phyloP scores from a whole-genome alignment of 352 stramenopile species.

The Pythium rhizo-oryzae region DNA sequence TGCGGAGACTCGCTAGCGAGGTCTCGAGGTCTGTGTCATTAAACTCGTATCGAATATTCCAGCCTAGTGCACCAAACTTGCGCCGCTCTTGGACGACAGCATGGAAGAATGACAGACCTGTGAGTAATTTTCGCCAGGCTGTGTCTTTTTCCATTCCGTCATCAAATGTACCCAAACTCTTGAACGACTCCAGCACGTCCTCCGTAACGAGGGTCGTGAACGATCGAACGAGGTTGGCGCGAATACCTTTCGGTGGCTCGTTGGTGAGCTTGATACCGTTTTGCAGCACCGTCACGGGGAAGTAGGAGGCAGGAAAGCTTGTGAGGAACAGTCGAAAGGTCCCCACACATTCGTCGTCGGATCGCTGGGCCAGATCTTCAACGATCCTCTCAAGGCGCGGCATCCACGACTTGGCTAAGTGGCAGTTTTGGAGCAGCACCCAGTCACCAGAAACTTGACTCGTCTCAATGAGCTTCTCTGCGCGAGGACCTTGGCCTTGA shows the following conservation, averaged over 20 bases:
- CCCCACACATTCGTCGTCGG: conserved; percentile 49
- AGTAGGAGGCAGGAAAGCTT: conserved; percentile 91
- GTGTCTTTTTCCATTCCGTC: conserved; percentile 58
- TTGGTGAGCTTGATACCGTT: conserved; percentile 95
- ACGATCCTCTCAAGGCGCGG: conserved; percentile 92
- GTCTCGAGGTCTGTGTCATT: conserved; percentile 96
- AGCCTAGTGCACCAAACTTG: conserved; percentile 94
- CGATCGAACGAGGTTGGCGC: conserved; percentile 87
- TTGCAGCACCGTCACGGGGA: conserved; percentile 92
- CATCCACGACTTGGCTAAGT: conserved; percentile 95
- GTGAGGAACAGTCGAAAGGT: conserved; percentile 93
- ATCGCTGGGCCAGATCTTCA: conserved; percentile 71
- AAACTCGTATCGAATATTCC: conserved; percentile 97
- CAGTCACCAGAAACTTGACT: conserved; percentile 88
- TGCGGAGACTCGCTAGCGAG: conserved; percentile 86
- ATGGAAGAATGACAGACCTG: conserved; percentile 93
- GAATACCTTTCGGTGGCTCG: conserved; percentile 91
- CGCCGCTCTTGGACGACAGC: conserved; percentile 93
- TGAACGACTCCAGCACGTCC: conserved; percentile 67
- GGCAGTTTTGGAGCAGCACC: conserved; percentile 95
- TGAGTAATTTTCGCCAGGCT: conserved; percentile 91
- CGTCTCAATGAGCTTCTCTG: conserved; percentile 89
- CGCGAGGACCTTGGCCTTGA: conserved; percentile 91
- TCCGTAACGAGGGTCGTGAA: conserved; percentile 89
- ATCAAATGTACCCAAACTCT: conserved; percentile 55